phyloP scores from a whole-genome alignment of 352 stramenopile genomes.

The Albugo candida region DNA sequence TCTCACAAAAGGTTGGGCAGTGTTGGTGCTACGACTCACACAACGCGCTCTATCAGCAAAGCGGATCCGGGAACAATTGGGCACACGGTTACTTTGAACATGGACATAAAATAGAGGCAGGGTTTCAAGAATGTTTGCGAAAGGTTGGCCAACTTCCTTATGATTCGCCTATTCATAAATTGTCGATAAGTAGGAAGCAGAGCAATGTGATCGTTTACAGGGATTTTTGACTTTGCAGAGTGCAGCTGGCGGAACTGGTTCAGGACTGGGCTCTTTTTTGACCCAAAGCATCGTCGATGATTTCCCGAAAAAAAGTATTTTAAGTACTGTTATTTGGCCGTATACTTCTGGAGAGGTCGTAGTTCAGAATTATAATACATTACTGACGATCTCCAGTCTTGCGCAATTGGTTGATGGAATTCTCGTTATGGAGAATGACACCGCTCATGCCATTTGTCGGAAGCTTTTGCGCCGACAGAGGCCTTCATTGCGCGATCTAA shows the following conservation, averaged over 20 bases:
- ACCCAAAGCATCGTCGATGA: conserved; percentile 50
- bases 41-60: conserved; percentile 36
- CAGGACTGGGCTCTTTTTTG: conserved; percentile 62
- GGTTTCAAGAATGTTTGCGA: conserved; percentile 29
- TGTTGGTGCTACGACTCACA: conserved; percentile 22
- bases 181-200: conserved; percentile 21
- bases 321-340: conserved; percentile 75
- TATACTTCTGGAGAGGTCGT: conserved; percentile 70
- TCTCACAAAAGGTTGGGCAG: conserved; percentile 5
- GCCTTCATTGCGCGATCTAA: conserved; percentile 42
- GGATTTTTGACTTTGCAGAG: conserved; percentile 70
- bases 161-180: not conserved
- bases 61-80: conserved; percentile 68
- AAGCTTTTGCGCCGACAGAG: conserved; percentile 26
- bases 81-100: conserved; percentile 39
- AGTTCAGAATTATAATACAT: conserved; percentile 81
- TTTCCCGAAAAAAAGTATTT: conserved; percentile 24
- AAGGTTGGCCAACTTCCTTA: conserved; percentile 11
- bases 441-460: conserved; percentile 29
- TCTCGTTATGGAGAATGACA: conserved; percentile 57
- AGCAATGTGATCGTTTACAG: conserved; percentile 43
- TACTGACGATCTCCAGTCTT: conserved; percentile 71
- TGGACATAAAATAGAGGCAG: conserved; percentile 18
- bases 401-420: conserved; percentile 31
- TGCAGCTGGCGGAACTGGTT: conserved; percentile 73